These are phyloP conservation scores for Botrytis fragariae DNA, from an alignment of 2,329 filamentous ascomycete species.

Conservation along the genomic window DNA sequence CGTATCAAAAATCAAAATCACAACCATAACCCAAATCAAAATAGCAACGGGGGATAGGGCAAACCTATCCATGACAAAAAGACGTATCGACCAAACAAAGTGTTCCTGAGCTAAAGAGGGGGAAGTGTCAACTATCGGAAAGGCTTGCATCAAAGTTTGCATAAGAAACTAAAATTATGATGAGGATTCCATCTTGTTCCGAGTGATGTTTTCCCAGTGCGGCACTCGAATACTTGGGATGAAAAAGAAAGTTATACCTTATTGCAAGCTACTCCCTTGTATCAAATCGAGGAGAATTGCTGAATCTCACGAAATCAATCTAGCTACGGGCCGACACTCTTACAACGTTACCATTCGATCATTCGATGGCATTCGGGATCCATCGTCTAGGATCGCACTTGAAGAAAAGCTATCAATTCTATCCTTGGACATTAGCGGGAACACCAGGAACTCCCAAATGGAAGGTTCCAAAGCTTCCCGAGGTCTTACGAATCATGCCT, in stretches of 20 bases:
- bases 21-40: no score
- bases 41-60: not conserved
- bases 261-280: not conserved
- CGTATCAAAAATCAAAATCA: not conserved
- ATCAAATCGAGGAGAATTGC: not conserved
- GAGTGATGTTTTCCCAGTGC: not conserved
- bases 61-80: not conserved
- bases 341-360: not conserved
- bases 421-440: not conserved
- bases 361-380: not conserved
- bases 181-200: not conserved
- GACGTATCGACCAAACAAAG: not conserved
- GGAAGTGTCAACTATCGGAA: not conserved
- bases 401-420: not conserved
- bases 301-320: not conserved
- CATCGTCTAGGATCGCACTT: not conserved
- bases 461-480: not conserved
- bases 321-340: not conserved
- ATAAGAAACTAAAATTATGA: not conserved
- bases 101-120: not conserved
- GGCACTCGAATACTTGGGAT: not conserved
- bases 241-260: not conserved
- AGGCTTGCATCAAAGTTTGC: not conserved
- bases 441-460: not conserved
- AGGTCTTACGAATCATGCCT: constrained; percentile 4